A percentile compares a stretch with the other conserved stretches of the same genome.
phyloP scores from a whole-genome alignment of 768 basidiomycete species.

The Hypholoma fasciculare region DNA sequence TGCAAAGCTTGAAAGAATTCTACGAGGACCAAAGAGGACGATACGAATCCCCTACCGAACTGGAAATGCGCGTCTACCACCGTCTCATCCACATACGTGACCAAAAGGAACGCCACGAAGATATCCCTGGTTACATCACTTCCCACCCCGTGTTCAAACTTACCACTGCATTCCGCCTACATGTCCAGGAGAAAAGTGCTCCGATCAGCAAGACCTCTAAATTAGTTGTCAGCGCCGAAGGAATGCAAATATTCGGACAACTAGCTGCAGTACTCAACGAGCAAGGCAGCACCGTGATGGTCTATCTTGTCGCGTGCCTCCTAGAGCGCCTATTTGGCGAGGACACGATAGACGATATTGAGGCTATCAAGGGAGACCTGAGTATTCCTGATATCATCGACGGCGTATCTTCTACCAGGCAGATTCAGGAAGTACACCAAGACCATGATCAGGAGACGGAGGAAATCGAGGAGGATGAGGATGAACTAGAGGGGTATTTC shows the following conservation, averaged over 20 bases:
- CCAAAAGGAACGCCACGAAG: slow-evolving; percentile 73
- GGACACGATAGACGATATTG: slow-evolving; percentile 77
- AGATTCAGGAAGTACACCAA: slow-evolving; percentile 24
- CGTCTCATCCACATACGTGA: slow-evolving; percentile 90
- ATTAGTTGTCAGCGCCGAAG: slow-evolving; percentile 61
- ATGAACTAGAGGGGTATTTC: slow-evolving; percentile 22
- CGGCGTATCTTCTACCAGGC: slow-evolving; percentile 39
- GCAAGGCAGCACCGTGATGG: slow-evolving; percentile 68
- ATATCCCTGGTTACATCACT: slow-evolving; percentile 66
- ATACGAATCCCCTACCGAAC: slow-evolving; percentile 77
- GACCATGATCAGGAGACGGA: slow-evolving; percentile 10
- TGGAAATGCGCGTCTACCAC: slow-evolving; percentile 96
- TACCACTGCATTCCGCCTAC: slow-evolving; percentile 77
- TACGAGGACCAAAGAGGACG: slow-evolving; percentile 78
- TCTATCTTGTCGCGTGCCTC: slow-evolving; percentile 88
- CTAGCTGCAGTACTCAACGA: slow-evolving; percentile 63
- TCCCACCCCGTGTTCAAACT: slow-evolving; percentile 77
- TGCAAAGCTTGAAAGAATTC: slow-evolving; percentile 91
- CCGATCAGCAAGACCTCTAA: slow-evolving; percentile 70
- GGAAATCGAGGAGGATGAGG: slow-evolving; percentile 12
- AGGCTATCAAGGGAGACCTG: slow-evolving; percentile 58
- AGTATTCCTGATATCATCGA: slow-evolving; percentile 68
- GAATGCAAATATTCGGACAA: slow-evolving; percentile 67
- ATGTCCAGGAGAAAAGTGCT: slow-evolving; percentile 78
- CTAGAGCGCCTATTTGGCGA: slow-evolving; percentile 84